A percentile compares a stretch with the other conserved stretches of the same genome.
phyloP scores from a whole-genome alignment of 1,284 basidiomycete genomes.

The Boletus sp. region DNA sequence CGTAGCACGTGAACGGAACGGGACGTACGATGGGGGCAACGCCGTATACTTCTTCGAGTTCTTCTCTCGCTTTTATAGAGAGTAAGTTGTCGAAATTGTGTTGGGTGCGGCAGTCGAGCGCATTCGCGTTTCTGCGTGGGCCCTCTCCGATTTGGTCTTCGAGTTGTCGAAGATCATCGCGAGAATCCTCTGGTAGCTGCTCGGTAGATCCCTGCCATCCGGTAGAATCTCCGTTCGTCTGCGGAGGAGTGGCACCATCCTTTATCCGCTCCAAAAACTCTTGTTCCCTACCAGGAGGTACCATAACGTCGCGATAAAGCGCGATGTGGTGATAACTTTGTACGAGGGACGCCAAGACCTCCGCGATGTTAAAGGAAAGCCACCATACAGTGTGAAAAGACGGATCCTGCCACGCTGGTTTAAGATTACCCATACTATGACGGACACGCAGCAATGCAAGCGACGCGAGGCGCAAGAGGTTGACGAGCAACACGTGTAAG shows the following conservation, averaged over 20 bases:
- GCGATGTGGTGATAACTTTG: constrained; percentile 67
- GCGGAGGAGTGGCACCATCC: constrained; percentile 1
- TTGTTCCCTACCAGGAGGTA: constrained; percentile 38
- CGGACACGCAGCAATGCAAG: constrained; percentile 52
- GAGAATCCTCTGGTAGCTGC: constrained; percentile 17
- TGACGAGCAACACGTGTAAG: constrained; percentile 47
- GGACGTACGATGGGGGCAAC: constrained; percentile 60
- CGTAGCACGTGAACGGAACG: background rate
- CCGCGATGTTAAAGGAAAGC: constrained; percentile 64
- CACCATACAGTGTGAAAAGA: constrained; percentile 69
- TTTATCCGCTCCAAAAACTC: constrained; percentile 32
- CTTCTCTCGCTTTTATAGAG: constrained; percentile 58
- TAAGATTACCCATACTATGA: constrained; percentile 39
- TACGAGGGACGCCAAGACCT: constrained; percentile 55
- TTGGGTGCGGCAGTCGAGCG: constrained; percentile 43
- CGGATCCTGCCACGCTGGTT: constrained; percentile 52
- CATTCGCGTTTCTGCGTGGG: constrained; percentile 2
- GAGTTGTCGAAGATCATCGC: constrained; percentile 16
- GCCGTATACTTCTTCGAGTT: constrained; percentile 72
- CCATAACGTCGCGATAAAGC: constrained; percentile 64
- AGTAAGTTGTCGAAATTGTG: constrained; percentile 61
- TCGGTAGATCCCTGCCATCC: constrained; percentile 19
- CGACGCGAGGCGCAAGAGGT: constrained; percentile 51
- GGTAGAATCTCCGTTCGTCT: constrained; percentile 9
- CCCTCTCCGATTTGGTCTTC: constrained; percentile 20